Percentiles rank a stretch among this genome's conserved stretches.
Conservation (phyloP, 192 early-diverging fungal species). For the Linnemannia schmuckeri region DNA sequence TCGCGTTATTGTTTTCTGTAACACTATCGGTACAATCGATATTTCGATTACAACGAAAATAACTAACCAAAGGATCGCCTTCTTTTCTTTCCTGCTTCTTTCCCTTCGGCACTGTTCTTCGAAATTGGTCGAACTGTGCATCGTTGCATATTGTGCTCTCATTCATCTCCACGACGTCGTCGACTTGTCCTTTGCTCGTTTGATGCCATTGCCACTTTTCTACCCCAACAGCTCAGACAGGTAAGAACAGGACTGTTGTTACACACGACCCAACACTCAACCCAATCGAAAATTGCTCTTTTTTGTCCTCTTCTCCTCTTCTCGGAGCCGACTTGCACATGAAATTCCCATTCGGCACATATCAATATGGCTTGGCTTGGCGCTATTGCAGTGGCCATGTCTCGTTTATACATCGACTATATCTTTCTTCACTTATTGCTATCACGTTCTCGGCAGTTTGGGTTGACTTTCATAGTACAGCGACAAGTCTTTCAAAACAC, state of each 20-base stretch:
- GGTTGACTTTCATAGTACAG: not conserved
- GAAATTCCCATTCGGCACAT: not conserved
- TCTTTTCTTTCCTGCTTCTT: not conserved
- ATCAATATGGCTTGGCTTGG: not conserved
- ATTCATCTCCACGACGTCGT: not conserved
- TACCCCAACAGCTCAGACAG: constrained; percentile 50
- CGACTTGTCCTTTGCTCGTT: not conserved
- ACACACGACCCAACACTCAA: constrained; percentile 7
- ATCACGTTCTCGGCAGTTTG: not conserved
- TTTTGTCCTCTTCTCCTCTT: not conserved
- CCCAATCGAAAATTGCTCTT: not conserved
- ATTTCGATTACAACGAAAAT: not conserved
- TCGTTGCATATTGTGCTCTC: not conserved
- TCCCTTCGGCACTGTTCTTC: not conserved
- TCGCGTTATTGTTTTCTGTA: not conserved
- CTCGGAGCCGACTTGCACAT: not conserved
- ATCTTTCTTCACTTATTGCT: not conserved
- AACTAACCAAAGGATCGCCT: not conserved
- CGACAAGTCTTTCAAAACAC: not conserved
- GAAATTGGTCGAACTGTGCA: constrained; percentile 2
- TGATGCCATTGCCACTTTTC: not conserved
- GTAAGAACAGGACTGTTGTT: constrained; percentile 24
- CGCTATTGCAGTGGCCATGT: not conserved
- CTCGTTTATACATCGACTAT: not conserved
- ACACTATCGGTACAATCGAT: not conserved